Percentiles rank a stretch among this genome's conserved stretches.
Conservation (phyloP, 73 alveolate genomes). For the Paraurostyla sp. region DNA sequence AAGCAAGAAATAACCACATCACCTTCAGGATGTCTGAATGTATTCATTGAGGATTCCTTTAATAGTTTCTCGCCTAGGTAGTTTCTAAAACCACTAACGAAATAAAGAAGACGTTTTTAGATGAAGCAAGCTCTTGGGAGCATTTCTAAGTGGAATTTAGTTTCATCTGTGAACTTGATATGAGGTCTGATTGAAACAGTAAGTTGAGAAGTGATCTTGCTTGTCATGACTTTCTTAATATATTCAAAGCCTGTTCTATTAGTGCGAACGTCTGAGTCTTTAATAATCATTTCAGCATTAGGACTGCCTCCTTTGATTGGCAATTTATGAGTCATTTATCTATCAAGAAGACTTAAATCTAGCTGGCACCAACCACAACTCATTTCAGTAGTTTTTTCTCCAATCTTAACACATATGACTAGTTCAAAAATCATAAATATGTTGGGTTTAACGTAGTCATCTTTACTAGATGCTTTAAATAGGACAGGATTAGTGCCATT, state of each 20-base stretch:
- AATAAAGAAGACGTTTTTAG: conserved; percentile 54
- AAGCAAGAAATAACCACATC: conserved; percentile 62
- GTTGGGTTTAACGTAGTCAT: conserved; percentile 29
- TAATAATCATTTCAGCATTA: conserved; percentile 37
- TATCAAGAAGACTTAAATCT: neutral
- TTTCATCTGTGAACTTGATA: conserved; percentile 59
- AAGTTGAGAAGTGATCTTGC: conserved; percentile 37
- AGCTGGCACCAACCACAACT: conserved; percentile 72
- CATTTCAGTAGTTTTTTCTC: conserved; percentile 53
- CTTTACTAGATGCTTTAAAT: conserved; percentile 49
- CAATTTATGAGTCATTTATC: neutral
- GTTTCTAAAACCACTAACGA: conserved; percentile 72
- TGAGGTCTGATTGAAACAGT: conserved; percentile 49
- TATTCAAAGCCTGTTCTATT: conserved; percentile 45
- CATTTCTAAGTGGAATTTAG: conserved; percentile 41
- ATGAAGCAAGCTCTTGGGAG: conserved; percentile 69
- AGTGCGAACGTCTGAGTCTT: conserved; percentile 50
- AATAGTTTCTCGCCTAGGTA: conserved; percentile 66
- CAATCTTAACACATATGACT: conserved; percentile 49
- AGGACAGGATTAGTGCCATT: conserved; percentile 70
- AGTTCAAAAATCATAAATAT: conserved; percentile 66
- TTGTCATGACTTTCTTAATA: conserved; percentile 3
- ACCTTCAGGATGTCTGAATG: conserved; percentile 60
- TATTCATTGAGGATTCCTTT: conserved; percentile 7
- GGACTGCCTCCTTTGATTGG: conserved; percentile 74